phyloP scores from a whole-genome alignment of 805 yeast species.

The Pichia exigua region DNA sequence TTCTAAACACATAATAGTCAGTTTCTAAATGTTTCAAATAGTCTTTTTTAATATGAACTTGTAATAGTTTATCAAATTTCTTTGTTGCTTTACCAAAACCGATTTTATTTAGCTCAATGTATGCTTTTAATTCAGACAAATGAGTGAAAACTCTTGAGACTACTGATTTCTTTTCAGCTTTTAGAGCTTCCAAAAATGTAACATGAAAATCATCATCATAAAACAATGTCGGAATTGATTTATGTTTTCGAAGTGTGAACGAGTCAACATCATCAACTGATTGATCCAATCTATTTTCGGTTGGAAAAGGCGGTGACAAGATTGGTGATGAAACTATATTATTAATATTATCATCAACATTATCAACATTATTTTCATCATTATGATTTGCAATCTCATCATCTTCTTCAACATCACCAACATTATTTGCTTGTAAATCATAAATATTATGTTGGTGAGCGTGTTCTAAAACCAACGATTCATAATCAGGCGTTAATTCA shows the following conservation, averaged over 20 bases:
- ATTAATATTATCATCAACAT: not conserved
- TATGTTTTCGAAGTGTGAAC: conserved; percentile 16
- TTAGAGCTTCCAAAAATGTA: conserved; percentile 40
- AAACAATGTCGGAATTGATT: conserved; percentile 25
- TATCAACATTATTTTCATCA: not conserved
- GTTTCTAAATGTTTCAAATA: conserved; percentile 43
- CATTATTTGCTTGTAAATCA: not conserved
- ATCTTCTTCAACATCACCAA: not conserved
- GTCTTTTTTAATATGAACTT: conserved; percentile 48
- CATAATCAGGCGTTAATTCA: conserved; percentile 4
- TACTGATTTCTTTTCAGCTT: conserved; percentile 61
- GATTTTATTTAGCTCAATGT: conserved; percentile 72
- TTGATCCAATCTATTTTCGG: not conserved
- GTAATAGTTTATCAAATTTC: conserved; percentile 81
- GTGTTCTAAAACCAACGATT: not conserved
- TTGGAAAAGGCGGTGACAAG: not conserved
- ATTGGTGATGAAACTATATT: not conserved
- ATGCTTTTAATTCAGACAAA: conserved; percentile 77
- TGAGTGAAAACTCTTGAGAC: conserved; percentile 60
- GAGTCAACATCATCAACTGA: conserved; percentile 13
- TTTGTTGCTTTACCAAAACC: conserved; percentile 88
- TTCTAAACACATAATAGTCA: conserved; percentile 50
- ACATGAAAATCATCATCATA: conserved; percentile 32
- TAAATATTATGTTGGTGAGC: not conserved
- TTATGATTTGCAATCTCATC: not conserved